phyloP scores from a whole-genome alignment of 441 rosid species.

The Gossypium aridum region DNA sequence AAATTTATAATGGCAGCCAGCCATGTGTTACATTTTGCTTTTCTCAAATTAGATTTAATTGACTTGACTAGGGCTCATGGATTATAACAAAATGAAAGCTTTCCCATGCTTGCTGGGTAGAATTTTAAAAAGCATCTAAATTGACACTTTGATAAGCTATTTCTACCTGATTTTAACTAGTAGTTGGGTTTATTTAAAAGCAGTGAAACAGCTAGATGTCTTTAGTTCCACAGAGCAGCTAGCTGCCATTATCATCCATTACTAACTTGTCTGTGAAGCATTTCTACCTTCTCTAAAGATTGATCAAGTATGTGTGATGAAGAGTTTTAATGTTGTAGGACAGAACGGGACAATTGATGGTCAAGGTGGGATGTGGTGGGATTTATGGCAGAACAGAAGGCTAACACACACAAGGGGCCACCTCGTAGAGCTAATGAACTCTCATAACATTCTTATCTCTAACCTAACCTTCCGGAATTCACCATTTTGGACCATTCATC shows the following conservation, averaged over 20 bases:
- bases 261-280: neutral
- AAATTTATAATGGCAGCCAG: neutral
- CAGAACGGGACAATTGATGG: conserved; percentile 89
- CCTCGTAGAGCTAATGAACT: conserved; percentile 81
- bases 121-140: neutral
- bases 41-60: neutral
- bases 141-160: neutral
- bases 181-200: neutral
- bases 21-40: neutral
- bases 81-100: neutral
- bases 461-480: conserved; percentile 76
- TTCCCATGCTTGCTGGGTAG: neutral
- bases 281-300: neutral
- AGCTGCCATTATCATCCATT: neutral
- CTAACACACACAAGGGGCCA: conserved; percentile 83
- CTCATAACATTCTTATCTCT: conserved; percentile 64
- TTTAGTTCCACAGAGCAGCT: neutral
- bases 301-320: neutral
- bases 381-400: conserved; percentile 93
- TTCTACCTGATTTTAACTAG: neutral
- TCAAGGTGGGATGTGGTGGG: conserved; percentile 98
- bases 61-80: neutral
- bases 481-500: conserved; percentile 95
- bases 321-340: conserved; percentile 35
- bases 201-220: conserved; percentile 3